A percentile compares a stretch with the other conserved stretches of the same genome.
These are phyloP conservation scores for Taphrina confusa DNA, from an alignment of 1,139 yeast genomes.

Conservation along the genomic window DNA sequence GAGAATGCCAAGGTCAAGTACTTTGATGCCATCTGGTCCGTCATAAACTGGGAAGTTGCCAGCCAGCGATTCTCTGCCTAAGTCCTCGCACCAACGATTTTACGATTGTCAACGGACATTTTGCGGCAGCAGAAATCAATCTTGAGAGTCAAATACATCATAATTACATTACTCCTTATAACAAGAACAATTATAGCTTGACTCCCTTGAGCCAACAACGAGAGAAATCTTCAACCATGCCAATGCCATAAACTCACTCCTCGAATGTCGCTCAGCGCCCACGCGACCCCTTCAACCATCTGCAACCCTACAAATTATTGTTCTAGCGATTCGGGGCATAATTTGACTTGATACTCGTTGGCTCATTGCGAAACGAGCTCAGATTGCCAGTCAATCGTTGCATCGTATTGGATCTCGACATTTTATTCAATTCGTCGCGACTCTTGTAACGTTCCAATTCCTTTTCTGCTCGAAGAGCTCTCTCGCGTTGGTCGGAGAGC, in stretches of 20 bases:
- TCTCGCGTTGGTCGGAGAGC: slow-evolving; percentile 30
- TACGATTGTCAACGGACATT: too few relatives aligned
- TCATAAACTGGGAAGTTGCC: slow-evolving; percentile 95
- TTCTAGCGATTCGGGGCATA: background rate
- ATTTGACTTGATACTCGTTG: background rate
- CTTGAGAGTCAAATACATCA: too few relatives aligned
- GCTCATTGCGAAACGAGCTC: background rate
- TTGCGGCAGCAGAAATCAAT: too few relatives aligned
- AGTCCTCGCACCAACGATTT: too few relatives aligned
- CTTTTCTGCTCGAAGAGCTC: slow-evolving; percentile 31
- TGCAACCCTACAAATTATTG: too few relatives aligned
- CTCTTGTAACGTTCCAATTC: slow-evolving; percentile 28
- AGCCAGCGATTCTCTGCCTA: slow-evolving; percentile 59
- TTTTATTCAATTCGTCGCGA: slow-evolving; percentile 23
- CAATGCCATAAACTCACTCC: too few relatives aligned
- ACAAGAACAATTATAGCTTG: too few relatives aligned
- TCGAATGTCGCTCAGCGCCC: too few relatives aligned
- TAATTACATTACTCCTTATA: too few relatives aligned
- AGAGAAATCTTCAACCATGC: too few relatives aligned
- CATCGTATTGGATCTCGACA: slow-evolving; percentile 16
- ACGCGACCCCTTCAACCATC: too few relatives aligned
- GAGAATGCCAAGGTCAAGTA: slow-evolving; percentile 92
- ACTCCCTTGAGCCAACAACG: too few relatives aligned
- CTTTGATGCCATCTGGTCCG: slow-evolving; percentile 96
- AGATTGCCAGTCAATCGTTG: slow-evolving; percentile 1